Percentiles rank a stretch among this genome's conserved stretches.
These are phyloP conservation scores for Castanea mollissima DNA, from an alignment of 306 rosid species.

Conservation along the genomic window DNA sequence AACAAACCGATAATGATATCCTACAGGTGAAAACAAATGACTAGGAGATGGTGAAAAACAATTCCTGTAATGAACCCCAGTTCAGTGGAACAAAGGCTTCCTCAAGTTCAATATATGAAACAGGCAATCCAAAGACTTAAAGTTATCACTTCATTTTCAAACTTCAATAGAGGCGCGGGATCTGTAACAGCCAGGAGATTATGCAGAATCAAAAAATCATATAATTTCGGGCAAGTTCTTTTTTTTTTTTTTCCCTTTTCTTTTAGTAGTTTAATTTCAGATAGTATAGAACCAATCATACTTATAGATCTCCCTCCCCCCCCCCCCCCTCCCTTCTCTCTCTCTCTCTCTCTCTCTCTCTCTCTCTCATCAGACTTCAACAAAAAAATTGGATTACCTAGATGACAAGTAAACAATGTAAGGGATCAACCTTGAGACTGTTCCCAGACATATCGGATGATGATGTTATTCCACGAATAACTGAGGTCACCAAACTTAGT, in stretches of 20 bases:
- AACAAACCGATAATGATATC: not conserved
- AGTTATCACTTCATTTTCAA: not conserved
- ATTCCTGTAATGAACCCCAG: not conserved
- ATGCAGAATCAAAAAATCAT: not conserved
- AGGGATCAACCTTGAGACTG: conserved; percentile 54
- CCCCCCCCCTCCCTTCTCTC: not conserved
- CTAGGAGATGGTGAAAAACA: not conserved
- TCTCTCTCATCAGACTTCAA: not conserved
- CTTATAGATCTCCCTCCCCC: not conserved
- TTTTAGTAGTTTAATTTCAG: not conserved
- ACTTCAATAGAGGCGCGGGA: not conserved
- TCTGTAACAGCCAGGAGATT: not conserved
- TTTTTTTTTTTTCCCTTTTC: no score
- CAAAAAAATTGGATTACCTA: not conserved
- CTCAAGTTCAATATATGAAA: not conserved
- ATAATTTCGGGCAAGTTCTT: not conserved
- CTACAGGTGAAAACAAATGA: not conserved
- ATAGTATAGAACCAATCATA: not conserved
- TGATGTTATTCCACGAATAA: conserved; percentile 73
- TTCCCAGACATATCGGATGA: conserved; percentile 43
- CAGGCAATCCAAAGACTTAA: not conserved
- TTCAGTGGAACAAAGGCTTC: not conserved
- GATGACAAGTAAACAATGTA: conserved; percentile 15
- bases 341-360: not conserved
- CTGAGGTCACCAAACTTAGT: conserved; percentile 57